Evolutionary conservation across 495 filamentous ascomycete species (phyloP), one percentile per base, ranked within the genome.

Genomic region (Xylaria nigripes): DNA sequence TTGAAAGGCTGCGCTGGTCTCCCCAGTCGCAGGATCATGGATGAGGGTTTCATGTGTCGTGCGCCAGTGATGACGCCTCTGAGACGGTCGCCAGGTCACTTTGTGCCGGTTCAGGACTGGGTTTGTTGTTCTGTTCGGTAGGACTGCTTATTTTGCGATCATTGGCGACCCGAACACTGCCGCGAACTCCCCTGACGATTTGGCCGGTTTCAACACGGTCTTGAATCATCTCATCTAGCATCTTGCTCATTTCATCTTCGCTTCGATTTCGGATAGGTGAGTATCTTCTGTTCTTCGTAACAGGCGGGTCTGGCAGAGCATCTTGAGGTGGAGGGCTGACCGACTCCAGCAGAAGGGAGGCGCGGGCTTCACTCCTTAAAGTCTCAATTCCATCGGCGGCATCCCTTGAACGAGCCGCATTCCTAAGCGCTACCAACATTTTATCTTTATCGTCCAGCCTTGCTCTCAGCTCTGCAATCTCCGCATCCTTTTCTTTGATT

Each of bases 221-320:
- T 67, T 89, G 86, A 54, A 96, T 93, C 90, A 96, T 96, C 68
- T 93, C 87, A 58, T 96, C 90, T 27, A 96, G 78, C 70, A 96
- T 89, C 44, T 82, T 78, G 50, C 86, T 93, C 78, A 95, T 87
- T 67, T 95, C 89, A 58, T 93, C 88, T 43, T 91, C 83, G 54
- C 86, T 86, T 54, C 82, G 78, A 51, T 75, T 79, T 24, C 71
- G 69, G 21, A 72, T 62, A 18, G 67, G 63, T 43, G 70, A 76
- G 23, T 56, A 32, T 8, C 61, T 51, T 38, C 72, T 72, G 45
- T 65, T 51, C 24, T 54, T 53, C 0, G 63, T 53, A 18, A 70
- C 53, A 1, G 72, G 70, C 6, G 68, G 67, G 15, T 67, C 64
- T 22, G 68, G 66, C 1, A 72, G 70, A 38, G 66, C 70, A 49